Percentiles rank a stretch among this genome's conserved stretches.
phyloP scores from a whole-genome alignment of 208 protist species.

The Porcisia hertigi region DNA sequence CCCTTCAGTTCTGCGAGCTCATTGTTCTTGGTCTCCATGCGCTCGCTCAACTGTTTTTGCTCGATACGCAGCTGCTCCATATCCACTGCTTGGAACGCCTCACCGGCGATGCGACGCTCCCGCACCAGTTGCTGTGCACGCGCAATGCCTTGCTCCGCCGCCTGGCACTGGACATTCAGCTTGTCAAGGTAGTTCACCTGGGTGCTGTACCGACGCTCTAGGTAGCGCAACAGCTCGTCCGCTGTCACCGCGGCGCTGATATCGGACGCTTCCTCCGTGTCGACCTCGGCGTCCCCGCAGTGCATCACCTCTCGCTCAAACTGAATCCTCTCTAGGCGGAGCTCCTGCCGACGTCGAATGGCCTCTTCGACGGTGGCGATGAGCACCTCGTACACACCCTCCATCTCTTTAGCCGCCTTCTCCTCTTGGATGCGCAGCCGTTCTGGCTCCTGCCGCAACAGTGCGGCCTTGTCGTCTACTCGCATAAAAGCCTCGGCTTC shows the following conservation, averaged over 20 bases:
- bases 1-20: constrained; percentile 95
- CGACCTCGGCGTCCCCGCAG: constrained; percentile 11
- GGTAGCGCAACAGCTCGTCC: constrained; percentile 88
- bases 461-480: constrained; percentile 72
- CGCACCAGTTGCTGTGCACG: constrained; percentile 87
- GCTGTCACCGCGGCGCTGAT: constrained; percentile 24
- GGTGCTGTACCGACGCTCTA: constrained; percentile 59
- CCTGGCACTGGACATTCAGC: constrained; percentile 77
- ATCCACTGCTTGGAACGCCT: constrained; percentile 93
- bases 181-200: constrained; percentile 90
- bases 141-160: constrained; percentile 74
- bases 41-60: constrained; percentile 95
- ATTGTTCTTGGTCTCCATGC: constrained; percentile 94
- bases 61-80: constrained; percentile 97
- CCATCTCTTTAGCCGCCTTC: constrained; percentile 43
- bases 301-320: constrained; percentile 75
- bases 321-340: constrained; percentile 71
- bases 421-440: constrained; percentile 55
- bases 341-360: constrained; percentile 58
- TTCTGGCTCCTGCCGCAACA: constrained; percentile 62
- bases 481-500: constrained; percentile 46
- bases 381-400: constrained; percentile 63
- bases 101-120: constrained; percentile 90
- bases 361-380: constrained; percentile 82
- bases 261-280: background rate